Percentiles rank a stretch among this genome's conserved stretches.
These are phyloP conservation scores for Margaritispora aquatica DNA, from an alignment of 495 filamentous ascomycete species.

Conservation along the genomic window DNA sequence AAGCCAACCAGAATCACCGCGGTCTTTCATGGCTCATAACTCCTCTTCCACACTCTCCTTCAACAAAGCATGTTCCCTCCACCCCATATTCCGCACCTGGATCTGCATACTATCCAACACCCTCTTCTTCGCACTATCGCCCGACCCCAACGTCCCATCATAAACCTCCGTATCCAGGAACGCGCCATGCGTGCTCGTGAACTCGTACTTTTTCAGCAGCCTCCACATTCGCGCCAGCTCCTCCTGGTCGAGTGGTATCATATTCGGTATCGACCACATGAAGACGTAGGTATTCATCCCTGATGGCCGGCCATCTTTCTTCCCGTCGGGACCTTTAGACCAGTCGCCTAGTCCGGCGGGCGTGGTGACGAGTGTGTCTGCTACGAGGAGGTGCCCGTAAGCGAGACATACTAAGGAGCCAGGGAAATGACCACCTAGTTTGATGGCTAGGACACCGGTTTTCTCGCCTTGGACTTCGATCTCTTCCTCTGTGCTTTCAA, in stretches of 20 bases:
- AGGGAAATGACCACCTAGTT: constrained; percentile 69
- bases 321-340: constrained; percentile 21
- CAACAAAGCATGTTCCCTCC: constrained; percentile 38
- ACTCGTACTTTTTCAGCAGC: constrained; percentile 48
- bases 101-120: constrained; percentile 73
- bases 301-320: constrained; percentile 36
- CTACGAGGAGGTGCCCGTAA: constrained; percentile 50
- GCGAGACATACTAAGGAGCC: constrained; percentile 56
- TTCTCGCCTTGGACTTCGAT: constrained; percentile 30
- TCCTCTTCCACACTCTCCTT: no score
- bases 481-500: constrained; percentile 33
- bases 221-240: constrained; percentile 49
- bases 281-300: constrained; percentile 62
- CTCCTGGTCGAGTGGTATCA: constrained; percentile 61
- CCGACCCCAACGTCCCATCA: constrained; percentile 14
- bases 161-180: constrained; percentile 54
- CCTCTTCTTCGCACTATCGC: constrained; percentile 46
- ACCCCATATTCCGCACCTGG: constrained; percentile 52
- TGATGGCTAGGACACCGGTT: constrained; percentile 52
- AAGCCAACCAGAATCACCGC: no score
- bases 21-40: no score
- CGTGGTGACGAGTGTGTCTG: constrained; percentile 64
- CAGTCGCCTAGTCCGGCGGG: constrained; percentile 45
- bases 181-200: constrained; percentile 58
- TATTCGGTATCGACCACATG: constrained; percentile 77